A percentile compares a stretch with the other conserved stretches of the same genome.
phyloP scores from a whole-genome alignment of 2,329 filamentous ascomycete genomes.

The Phyllosticta capitalensis region DNA sequence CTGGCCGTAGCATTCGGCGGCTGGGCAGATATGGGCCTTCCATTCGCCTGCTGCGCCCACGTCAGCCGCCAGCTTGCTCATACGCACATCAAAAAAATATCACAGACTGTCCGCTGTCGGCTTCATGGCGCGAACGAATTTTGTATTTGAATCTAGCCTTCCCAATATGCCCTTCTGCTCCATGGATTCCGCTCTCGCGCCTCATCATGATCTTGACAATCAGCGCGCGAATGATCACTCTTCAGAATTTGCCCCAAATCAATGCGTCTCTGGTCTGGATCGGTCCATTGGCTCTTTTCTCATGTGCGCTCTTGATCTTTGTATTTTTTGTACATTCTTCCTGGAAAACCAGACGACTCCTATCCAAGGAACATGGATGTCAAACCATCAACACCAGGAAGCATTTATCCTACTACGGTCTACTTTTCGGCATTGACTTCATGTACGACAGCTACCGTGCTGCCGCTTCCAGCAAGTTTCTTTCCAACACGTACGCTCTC shows the following conservation, averaged over 20 bases:
- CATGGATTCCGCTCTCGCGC: neutral
- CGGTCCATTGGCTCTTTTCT: neutral
- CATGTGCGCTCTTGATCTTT: neutral
- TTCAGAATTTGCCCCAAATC: neutral
- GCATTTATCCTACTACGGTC: conserved; percentile 31
- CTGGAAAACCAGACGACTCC: neutral
- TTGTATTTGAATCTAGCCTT: neutral
- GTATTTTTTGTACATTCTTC: neutral
- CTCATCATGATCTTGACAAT: neutral
- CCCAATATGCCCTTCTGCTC: neutral
- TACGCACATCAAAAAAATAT: neutral
- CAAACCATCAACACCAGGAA: conserved; percentile 31
- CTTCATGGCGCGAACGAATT: neutral
- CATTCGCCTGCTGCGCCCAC: neutral
- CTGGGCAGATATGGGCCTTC: neutral
- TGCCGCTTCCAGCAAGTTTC: neutral
- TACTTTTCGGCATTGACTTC: conserved; percentile 43
- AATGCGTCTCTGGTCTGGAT: neutral
- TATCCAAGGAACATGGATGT: conserved; percentile 36
- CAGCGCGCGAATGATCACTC: neutral
- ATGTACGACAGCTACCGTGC: conserved; percentile 29
- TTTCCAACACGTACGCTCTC: neutral
- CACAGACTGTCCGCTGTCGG: conserved; percentile 9
- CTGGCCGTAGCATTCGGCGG: neutral
- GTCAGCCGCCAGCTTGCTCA: neutral